These are phyloP conservation scores for Brassica nigra DNA, from an alignment of 345 rosid genomes.

Conservation along the genomic window DNA sequence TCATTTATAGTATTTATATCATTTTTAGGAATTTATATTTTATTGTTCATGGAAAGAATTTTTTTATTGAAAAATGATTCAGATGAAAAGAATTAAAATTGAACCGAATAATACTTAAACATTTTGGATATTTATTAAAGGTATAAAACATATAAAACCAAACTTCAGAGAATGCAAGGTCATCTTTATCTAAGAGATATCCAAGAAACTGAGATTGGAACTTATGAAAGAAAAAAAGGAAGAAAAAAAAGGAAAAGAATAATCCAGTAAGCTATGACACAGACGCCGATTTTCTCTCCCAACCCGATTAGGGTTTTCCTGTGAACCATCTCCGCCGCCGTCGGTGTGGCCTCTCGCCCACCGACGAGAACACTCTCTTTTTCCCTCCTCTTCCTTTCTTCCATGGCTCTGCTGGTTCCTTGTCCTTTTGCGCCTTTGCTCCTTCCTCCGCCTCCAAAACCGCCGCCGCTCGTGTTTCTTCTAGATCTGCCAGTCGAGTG, in stretches of 20 bases:
- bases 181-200: background rate
- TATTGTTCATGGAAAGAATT: too few species aligned
- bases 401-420: background rate
- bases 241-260: background rate
- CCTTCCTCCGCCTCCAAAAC: background rate
- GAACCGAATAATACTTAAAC: too few species aligned
- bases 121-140: too few species aligned
- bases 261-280: too few species aligned
- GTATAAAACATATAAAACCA: background rate
- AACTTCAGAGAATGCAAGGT: background rate
- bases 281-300: too few species aligned
- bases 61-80: too few species aligned
- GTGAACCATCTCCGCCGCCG: background rate
- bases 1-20: too few species aligned
- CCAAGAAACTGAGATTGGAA: background rate
- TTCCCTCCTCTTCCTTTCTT: conserved; percentile 1
- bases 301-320: background rate
- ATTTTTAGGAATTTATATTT: too few species aligned
- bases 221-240: background rate
- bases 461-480: background rate
- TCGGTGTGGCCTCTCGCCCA: background rate
- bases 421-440: background rate
- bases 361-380: background rate
- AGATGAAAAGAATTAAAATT: too few species aligned
- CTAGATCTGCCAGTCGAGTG: background rate